Conservation (phyloP, 371 early-diverging fungal genomes). For the Circinella minor region DNA sequence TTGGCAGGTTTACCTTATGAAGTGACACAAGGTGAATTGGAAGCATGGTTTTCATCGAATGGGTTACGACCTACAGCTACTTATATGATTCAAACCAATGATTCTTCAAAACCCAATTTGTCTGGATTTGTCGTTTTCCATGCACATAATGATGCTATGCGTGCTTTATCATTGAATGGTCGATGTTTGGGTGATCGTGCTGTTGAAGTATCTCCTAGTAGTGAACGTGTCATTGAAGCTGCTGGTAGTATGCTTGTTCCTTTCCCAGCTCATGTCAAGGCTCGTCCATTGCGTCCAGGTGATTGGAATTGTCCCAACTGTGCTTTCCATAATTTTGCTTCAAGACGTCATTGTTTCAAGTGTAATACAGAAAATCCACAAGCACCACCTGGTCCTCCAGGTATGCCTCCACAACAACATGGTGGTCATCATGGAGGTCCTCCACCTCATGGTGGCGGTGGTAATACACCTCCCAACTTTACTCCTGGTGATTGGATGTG, state of each 20-base stretch:
- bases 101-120: constrained; percentile 59
- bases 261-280: constrained; percentile 61
- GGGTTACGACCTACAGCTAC: constrained; percentile 61
- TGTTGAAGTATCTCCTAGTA: constrained; percentile 71
- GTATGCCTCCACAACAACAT: constrained; percentile 33
- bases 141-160: constrained; percentile 64
- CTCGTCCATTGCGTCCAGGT: constrained; percentile 57
- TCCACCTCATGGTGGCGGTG: neutral
- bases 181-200: constrained; percentile 68
- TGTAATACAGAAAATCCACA: constrained; percentile 64
- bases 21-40: constrained; percentile 68
- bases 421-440: constrained; percentile 13
- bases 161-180: constrained; percentile 69
- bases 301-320: constrained; percentile 83
- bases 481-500: constrained; percentile 58
- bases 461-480: constrained; percentile 16
- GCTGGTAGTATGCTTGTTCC: constrained; percentile 52
- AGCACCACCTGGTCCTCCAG: constrained; percentile 11
- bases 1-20: constrained; percentile 65
- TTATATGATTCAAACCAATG: constrained; percentile 57
- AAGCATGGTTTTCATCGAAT: constrained; percentile 67
- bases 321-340: constrained; percentile 78
- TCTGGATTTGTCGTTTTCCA: constrained; percentile 65
- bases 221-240: constrained; percentile 60
- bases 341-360: constrained; percentile 69